These are phyloP conservation scores for Pholiota molesta DNA, from an alignment of 768 basidiomycete genomes.

Conservation along the genomic window DNA sequence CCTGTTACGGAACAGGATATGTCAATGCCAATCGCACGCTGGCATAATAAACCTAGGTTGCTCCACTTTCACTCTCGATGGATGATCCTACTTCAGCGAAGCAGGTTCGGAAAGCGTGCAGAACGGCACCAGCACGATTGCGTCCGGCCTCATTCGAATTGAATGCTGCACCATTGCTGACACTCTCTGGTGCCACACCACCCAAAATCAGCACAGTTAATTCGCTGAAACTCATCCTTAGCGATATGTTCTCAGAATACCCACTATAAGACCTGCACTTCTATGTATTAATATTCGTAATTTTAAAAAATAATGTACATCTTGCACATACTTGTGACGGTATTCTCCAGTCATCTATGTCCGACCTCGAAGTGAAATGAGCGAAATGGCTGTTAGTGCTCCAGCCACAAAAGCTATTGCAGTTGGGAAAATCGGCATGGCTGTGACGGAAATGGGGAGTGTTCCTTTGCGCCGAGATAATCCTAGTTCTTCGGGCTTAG, in stretches of 20 bases:
- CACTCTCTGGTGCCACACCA: background rate
- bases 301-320: background rate
- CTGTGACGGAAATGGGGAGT: background rate
- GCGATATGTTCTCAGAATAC: background rate
- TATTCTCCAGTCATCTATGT: conserved; percentile 6
- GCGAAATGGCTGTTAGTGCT: conserved; percentile 13
- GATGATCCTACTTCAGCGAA: no score
- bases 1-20: conserved; percentile 92
- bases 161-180: background rate
- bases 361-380: conserved; percentile 13
- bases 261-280: background rate
- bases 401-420: conserved; percentile 23
- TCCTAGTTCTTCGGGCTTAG: conserved; percentile 43
- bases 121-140: background rate
- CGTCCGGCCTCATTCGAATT: background rate
- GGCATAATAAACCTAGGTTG: conserved; percentile 43
- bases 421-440: conserved; percentile 17
- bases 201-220: background rate
- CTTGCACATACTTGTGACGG: background rate
- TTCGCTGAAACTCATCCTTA: background rate
- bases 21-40: conserved; percentile 84
- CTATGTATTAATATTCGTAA: background rate
- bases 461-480: conserved; percentile 18
- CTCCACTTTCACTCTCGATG: background rate
- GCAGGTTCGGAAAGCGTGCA: no score